Base-by-base conservation (phyloP, 495 filamentous ascomycete species). In the Cercophora newfieldiana region DNA sequence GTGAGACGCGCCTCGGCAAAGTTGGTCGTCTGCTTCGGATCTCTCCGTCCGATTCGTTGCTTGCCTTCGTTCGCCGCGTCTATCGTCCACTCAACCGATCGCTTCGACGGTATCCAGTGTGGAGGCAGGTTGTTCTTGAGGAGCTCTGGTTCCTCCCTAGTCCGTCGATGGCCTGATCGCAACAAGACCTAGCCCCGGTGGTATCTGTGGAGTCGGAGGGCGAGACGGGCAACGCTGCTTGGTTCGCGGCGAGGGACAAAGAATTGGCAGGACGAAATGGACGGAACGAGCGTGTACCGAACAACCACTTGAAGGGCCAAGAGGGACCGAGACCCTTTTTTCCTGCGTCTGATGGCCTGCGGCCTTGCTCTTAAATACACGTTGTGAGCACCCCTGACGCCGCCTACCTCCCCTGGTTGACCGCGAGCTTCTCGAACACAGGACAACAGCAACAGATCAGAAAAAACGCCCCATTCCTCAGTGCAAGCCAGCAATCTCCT, bases 401-500 rank as follows among this genome's bases (percentile, higher is more conserved):
- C 53, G 26, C 25, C 16, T 19, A 19, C 55, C 18, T 44, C 2
- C 10, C 37, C 37, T 44, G 12, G 37, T 14, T 44, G 10, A 14
- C 37, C 2, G 37, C 18, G 37, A 14, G 37, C 10, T 44, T 44
- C 37, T 44, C 37, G 37, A 44, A 44, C 12, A 16, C 10, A 44
- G 30, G 22, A 57, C 21, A 26, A 26, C 55, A 53, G 49, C 49
- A 57, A 21, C 28, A 29, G 57, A 31, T 16, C 57, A 31, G 31
- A n/a, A 31, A n/a, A 22, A 60, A 31, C 60, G 60, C 61, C 61
- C 44, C 61, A 28, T 54, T 63, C 61, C 49, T 29, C 49, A 28
- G 31, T 22, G 61, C 49, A 63, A 63, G 61, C 61, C 30, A 54
- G 51, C 30, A 63, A 63, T 63, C 50, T 63, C 61, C 61, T 63